Evolutionary conservation across 345 rosid genomes (phyloP).

Genomic region (Carallia brachiata): DNA sequence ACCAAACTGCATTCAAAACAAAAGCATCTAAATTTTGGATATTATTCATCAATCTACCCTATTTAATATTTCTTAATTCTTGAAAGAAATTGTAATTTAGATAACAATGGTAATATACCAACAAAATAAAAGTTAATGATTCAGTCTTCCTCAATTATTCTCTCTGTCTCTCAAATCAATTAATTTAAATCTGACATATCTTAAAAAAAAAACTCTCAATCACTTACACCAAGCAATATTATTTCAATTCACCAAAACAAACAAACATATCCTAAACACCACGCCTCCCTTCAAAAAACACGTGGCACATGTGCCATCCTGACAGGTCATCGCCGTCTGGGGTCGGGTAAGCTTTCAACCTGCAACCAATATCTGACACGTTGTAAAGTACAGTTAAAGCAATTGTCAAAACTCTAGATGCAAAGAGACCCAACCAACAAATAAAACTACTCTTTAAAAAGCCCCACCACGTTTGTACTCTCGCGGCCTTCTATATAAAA

Average conservation of each 20-base stretch:
- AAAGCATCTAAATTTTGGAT: neutral
- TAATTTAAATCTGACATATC: too few relatives aligned
- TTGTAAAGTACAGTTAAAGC: slow-evolving; percentile 24
- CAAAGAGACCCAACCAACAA: slow-evolving; percentile 16
- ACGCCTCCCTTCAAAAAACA: too few relatives aligned
- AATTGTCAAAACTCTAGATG: slow-evolving; percentile 19
- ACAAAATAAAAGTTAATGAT: too few relatives aligned
- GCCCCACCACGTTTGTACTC: neutral
- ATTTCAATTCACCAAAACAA: too few relatives aligned
- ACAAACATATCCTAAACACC: too few relatives aligned
- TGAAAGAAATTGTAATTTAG: too few relatives aligned
- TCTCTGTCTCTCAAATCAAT: too few relatives aligned
- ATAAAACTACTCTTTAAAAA: slow-evolving; percentile 7
- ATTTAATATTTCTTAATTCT: neutral
- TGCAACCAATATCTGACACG: slow-evolving; percentile 27
- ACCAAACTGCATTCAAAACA: slow-evolving; percentile 7
- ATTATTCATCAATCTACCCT: neutral
- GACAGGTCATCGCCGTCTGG: slow-evolving; percentile 21
- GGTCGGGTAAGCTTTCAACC: slow-evolving; percentile 5
- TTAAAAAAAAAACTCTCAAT: too few relatives aligned
- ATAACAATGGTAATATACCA: too few relatives aligned
- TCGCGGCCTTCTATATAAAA: slow-evolving; percentile 4
- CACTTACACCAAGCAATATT: neutral
- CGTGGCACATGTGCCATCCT: slow-evolving; percentile 1
- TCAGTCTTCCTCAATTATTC: too few relatives aligned